A percentile compares a stretch with the other conserved stretches of the same genome.
These are phyloP conservation scores for Laguncularia racemosa DNA, from an alignment of 345 rosid species.

Conservation along the genomic window DNA sequence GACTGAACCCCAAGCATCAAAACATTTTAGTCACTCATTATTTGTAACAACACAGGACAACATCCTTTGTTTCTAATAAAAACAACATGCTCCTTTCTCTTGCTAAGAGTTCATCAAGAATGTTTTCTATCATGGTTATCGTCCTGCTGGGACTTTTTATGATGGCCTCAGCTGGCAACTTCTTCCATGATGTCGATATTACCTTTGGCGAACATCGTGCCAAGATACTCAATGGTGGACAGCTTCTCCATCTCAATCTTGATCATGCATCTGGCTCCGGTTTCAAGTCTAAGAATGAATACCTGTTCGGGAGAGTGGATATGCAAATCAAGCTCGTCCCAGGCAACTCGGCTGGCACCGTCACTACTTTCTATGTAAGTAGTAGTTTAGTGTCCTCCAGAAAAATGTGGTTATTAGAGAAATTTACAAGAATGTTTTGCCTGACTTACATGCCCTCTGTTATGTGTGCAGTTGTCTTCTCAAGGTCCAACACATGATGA, in stretches of 20 bases:
- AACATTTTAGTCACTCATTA: too few relatives aligned
- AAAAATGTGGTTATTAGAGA: not conserved
- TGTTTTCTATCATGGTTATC: not conserved
- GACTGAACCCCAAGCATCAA: too few relatives aligned
- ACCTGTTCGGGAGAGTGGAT: slow-evolving; percentile 38
- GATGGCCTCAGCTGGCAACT: slow-evolving; percentile 21
- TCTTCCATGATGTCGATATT: slow-evolving; percentile 31
- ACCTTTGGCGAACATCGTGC: slow-evolving; percentile 53
- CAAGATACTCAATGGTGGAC: slow-evolving; percentile 39
- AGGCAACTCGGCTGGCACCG: slow-evolving; percentile 54
- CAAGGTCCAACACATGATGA: slow-evolving; percentile 50
- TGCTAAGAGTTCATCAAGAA: not conserved
- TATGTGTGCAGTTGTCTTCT: slow-evolving; percentile 36
- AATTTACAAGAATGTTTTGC: not conserved
- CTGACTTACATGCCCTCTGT: not conserved
- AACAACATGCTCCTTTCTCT: too few relatives aligned
- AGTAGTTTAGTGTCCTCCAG: too few relatives aligned
- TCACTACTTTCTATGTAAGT: slow-evolving; percentile 38
- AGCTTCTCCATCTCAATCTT: slow-evolving; percentile 44
- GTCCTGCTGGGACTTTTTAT: not conserved
- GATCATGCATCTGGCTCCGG: slow-evolving; percentile 54
- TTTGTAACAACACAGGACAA: too few relatives aligned
- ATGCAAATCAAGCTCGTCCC: slow-evolving; percentile 47
- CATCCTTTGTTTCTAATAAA: too few relatives aligned
- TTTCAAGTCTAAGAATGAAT: slow-evolving; percentile 43